Evolutionary conservation across 2,329 filamentous ascomycete genomes (phyloP).

Genomic region (Ophiostoma himal-ulmi): DNA sequence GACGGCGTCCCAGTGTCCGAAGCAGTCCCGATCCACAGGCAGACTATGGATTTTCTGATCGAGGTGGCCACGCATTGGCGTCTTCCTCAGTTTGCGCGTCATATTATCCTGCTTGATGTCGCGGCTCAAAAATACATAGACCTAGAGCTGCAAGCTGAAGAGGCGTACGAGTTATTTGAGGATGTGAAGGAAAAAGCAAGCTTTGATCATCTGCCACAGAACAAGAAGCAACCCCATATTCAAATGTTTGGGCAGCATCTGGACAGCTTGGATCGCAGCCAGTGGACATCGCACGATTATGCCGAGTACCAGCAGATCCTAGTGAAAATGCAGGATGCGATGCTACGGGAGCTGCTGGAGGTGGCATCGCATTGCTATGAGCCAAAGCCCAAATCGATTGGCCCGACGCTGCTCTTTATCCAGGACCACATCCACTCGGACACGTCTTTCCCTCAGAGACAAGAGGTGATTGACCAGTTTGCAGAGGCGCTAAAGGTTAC

Average conservation of each 20-base stretch:
- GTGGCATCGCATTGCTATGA: slow-evolving; percentile 88
- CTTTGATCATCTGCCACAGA: slow-evolving; percentile 50
- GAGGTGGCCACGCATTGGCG: slow-evolving; percentile 87
- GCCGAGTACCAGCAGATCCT: slow-evolving; percentile 69
- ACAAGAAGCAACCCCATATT: slow-evolving; percentile 57
- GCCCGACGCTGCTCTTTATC: slow-evolving; percentile 64
- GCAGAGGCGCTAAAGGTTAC: slow-evolving; percentile 64
- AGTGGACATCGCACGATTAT: slow-evolving; percentile 65
- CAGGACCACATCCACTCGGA: slow-evolving; percentile 78
- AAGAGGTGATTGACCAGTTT: slow-evolving; percentile 67
- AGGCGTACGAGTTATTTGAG: slow-evolving; percentile 76
- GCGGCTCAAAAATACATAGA: slow-evolving; percentile 79
- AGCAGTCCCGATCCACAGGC: slow-evolving; percentile 57
- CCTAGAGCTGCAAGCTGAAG: slow-evolving; percentile 72
- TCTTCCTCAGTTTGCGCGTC: slow-evolving; percentile 72
- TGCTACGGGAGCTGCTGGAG: slow-evolving; percentile 75
- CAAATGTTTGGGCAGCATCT: slow-evolving; percentile 47
- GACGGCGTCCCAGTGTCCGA: slow-evolving; percentile 22
- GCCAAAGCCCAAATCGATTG: slow-evolving; percentile 74
- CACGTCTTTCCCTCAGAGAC: slow-evolving; percentile 63
- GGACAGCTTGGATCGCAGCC: slow-evolving; percentile 50
- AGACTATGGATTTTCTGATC: slow-evolving; percentile 74
- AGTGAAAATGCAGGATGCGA: slow-evolving; percentile 67
- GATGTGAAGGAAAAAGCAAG: slow-evolving; percentile 58
- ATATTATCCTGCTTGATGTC: slow-evolving; percentile 78